phyloP scores from a whole-genome alignment of 192 early-diverging fungal species.

The Umbelopsis isabellina region DNA sequence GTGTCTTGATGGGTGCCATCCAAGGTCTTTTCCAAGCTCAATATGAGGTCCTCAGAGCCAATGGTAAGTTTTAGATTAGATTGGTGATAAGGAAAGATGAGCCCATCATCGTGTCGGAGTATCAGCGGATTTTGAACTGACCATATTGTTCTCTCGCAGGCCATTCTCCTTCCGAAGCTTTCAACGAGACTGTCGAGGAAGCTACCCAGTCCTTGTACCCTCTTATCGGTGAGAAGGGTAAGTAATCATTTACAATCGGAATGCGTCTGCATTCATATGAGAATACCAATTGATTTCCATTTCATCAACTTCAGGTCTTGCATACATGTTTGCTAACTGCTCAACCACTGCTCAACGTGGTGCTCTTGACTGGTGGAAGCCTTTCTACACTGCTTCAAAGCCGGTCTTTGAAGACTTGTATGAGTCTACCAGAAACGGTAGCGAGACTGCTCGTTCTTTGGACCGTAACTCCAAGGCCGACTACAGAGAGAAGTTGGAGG shows the following conservation, averaged over 20 bases:
- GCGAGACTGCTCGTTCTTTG: constrained; percentile 84
- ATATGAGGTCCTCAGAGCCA: constrained; percentile 92
- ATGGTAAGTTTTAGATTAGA: constrained; percentile 47
- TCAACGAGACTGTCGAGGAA: constrained; percentile 99
- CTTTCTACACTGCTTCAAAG: constrained; percentile 91
- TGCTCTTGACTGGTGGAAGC: constrained; percentile 95
- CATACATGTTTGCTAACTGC: constrained; percentile 98
- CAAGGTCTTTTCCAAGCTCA: constrained; percentile 96
- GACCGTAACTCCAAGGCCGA: constrained; percentile 87
- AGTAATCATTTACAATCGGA: constrained; percentile 59
- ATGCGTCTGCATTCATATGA: neutral
- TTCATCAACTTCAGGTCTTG: constrained; percentile 18
- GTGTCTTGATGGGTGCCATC: constrained; percentile 97
- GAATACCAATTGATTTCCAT: constrained; percentile 3
- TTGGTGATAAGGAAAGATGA: neutral
- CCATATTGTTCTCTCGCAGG: constrained; percentile 34
- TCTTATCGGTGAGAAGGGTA: constrained; percentile 93
- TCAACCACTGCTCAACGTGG: constrained; percentile 95
- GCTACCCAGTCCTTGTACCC: constrained; percentile 98
- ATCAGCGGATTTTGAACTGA: constrained; percentile 22
- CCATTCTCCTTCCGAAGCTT: constrained; percentile 97
- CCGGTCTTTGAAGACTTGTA: constrained; percentile 94
- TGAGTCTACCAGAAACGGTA: constrained; percentile 82
- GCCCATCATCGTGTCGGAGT: constrained; percentile 7
- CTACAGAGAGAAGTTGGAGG: constrained; percentile 93